Evolutionary conservation across 2,329 filamentous ascomycete species (phyloP), one percentile per base, ranked within the genome.

Genomic region (Epichloe baconii): DNA sequence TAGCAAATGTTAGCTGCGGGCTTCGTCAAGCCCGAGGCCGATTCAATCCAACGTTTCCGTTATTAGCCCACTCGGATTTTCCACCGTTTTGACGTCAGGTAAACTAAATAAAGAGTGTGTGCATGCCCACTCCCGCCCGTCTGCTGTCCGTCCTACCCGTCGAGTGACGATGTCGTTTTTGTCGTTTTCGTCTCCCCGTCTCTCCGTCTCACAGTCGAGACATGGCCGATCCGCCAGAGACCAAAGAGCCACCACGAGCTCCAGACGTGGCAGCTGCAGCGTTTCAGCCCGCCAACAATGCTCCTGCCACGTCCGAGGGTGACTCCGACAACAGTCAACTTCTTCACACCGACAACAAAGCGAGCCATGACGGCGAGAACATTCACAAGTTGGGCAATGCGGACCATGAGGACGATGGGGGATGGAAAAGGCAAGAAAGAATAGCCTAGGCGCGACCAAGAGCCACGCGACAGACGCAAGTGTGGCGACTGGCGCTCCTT

Each of bases 401-500:
- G 19, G 53, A 54, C 11, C 51, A 55, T 43, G 45, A 55, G 42
- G 45, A 52, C 17, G 42, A 38, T 11, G 41, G 8, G 38, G 2
- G 6, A 34, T 6, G 10, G n/a, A 26, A 3, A 26, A 50, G 41
- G 36, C 5, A 7, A 47, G 17, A 12, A 26, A 23, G 7, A 48
- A 51, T 43, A 34, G 35, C 5, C 58, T 68, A 4, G 54, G 56
- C 7, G 52, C 53, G 35, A 72, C 72, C 31, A 71, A 71, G 56
- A 82, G 76, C 56, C 67, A 73, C 61, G 77, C 74, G 34, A 82
- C 79, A 43, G 73, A 73, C 19, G 68, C 70, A 44, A 80, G 77
- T 57, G 70, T 68, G 5, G 57, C 71, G 35, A 75, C 73, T 7
- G 67, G 68, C n/a, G 69, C 69, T 15, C 69, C 68, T 2, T 57